Conservation (phyloP, 1,284 basidiomycete species). For the Ceratobasidium sp. region DNA sequence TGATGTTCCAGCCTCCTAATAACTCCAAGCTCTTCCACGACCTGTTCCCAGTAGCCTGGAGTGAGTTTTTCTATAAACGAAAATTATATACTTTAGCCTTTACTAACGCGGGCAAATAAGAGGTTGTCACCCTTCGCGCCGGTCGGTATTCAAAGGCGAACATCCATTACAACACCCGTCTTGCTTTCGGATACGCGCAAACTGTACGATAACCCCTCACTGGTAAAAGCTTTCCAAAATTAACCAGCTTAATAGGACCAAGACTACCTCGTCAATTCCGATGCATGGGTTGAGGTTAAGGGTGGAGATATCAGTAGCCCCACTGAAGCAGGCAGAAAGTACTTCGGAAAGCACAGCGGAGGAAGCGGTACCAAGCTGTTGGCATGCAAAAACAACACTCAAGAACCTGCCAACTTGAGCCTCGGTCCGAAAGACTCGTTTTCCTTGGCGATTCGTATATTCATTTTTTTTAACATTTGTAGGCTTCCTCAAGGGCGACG, state of each 20-base stretch:
- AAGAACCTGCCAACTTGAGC: neutral
- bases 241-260: neutral
- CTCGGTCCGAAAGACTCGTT: neutral
- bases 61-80: neutral
- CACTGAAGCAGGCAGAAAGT: neutral
- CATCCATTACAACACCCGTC: neutral
- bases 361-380: neutral
- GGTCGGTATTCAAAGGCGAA: neutral
- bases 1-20: neutral
- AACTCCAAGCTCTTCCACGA: slow-evolving; percentile 4
- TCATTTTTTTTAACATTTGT: neutral
- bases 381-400: slow-evolving; percentile 8
- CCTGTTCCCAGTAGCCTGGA: slow-evolving; percentile 30
- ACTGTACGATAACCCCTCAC: neutral
- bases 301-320: neutral
- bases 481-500: slow-evolving; percentile 34
- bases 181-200: slow-evolving; percentile 5
- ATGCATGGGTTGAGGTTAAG: slow-evolving; percentile 13
- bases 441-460: neutral
- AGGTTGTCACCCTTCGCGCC: neutral
- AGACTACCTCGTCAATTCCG: slow-evolving; percentile 7
- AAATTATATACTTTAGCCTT: neutral
- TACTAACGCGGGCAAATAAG: neutral
- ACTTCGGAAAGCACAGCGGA: neutral
- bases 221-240: neutral